Evolutionary conservation across 768 basidiomycete species (phyloP).

Genomic region (Boletus tylopilopsis): DNA sequence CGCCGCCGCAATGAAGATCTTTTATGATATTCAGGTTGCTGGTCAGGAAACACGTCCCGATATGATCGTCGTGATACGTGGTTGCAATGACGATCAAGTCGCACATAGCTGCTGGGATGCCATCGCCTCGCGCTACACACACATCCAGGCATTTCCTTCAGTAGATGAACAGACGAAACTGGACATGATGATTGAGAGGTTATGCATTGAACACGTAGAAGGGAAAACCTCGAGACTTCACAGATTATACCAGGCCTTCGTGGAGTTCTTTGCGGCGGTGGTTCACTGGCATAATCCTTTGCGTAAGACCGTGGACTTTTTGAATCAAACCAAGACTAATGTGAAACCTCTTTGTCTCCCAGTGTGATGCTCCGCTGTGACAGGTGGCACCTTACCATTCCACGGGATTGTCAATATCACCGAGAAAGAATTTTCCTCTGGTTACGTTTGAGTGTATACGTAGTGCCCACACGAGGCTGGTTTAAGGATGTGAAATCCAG

Average conservation of each 20-base stretch:
- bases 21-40: not conserved
- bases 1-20: not conserved
- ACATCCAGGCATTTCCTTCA: not conserved
- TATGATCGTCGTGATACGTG: not conserved
- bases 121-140: not conserved
- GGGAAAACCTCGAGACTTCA: not conserved
- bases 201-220: not conserved
- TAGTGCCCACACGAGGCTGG: no score
- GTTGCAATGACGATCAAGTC: not conserved
- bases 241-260: not conserved
- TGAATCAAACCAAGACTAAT: no score
- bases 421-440: no score
- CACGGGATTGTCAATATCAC: no score
- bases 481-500: no score
- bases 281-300: not conserved
- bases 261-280: not conserved
- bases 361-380: no score
- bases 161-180: not conserved
- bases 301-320: not conserved
- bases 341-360: no score
- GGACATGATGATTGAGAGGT: not conserved
- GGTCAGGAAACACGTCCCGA: not conserved
- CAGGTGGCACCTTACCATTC: no score
- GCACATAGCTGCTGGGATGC: not conserved
- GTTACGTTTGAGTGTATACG: no score